A percentile compares a stretch with the other conserved stretches of the same genome.
phyloP scores from a whole-genome alignment of 1,284 basidiomycete genomes.

The Cutaneotrichosporon mucoides region DNA sequence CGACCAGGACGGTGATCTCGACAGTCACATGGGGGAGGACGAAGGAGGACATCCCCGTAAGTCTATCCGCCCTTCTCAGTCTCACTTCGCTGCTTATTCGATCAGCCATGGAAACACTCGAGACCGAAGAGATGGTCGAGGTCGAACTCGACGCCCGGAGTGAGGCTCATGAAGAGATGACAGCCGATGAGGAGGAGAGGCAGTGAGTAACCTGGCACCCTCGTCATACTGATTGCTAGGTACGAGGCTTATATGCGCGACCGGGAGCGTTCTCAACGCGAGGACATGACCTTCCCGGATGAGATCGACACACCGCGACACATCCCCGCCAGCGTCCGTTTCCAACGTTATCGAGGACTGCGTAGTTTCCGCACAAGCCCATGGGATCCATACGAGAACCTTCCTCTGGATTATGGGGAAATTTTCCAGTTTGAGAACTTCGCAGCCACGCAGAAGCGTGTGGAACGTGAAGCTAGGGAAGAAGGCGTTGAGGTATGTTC shows the following conservation, averaged over 20 bases:
- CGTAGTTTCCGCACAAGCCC: conserved; percentile 89
- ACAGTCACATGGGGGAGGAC: conserved; percentile 24
- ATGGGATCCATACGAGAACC: conserved; percentile 96
- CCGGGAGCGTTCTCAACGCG: conserved; percentile 58
- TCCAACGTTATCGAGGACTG: conserved; percentile 88
- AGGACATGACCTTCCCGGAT: conserved; percentile 85
- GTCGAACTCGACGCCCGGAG: conserved; percentile 52
- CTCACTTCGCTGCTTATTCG: no score
- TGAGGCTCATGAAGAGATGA: conserved; percentile 49
- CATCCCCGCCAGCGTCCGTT: conserved; percentile 75
- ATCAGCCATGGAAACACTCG: conserved; percentile 23
- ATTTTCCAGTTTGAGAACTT: conserved; percentile 98
- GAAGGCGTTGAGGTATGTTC: conserved; percentile 64
- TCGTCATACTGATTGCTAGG: conserved; percentile 47
- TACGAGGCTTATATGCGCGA: conserved; percentile 63
- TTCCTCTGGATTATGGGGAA: conserved; percentile 87
- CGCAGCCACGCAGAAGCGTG: conserved; percentile 73
- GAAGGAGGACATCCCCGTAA: conserved; percentile 39
- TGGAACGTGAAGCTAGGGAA: conserved; percentile 62
- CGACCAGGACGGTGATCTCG: conserved; percentile 42
- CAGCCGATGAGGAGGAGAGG: conserved; percentile 73
- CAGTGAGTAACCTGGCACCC: conserved; percentile 56
- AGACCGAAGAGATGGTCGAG: conserved; percentile 65
- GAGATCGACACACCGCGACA: conserved; percentile 96
- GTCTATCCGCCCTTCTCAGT: no score